Evolutionary conservation across 1,139 yeast species (phyloP).

Genomic region (Nematodospora anomalae): DNA sequence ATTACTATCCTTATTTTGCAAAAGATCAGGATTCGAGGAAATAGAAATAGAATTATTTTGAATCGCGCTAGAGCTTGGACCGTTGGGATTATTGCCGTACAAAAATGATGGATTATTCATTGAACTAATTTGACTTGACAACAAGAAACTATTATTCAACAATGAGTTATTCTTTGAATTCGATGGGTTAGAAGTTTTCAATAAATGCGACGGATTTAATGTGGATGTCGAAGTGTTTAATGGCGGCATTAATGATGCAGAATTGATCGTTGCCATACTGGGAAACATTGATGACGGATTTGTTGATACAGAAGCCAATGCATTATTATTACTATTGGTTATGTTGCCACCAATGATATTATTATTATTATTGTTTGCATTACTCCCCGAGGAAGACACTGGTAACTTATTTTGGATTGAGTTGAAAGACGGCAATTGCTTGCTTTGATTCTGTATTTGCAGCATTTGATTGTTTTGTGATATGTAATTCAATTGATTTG

Average conservation of each 20-base stretch:
- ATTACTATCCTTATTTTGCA: constrained; percentile 4
- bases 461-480: constrained; percentile 15
- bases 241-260: constrained; percentile 17
- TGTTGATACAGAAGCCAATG: constrained; percentile 1
- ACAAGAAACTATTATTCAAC: constrained; percentile 5
- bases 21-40: constrained; percentile 1
- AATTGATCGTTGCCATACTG: constrained; percentile 4
- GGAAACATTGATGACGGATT: constrained; percentile 5
- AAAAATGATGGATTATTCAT: constrained; percentile 7
- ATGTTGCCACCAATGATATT: constrained; percentile 6
- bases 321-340: constrained; percentile 4
- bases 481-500: constrained; percentile 1
- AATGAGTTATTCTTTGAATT: constrained; percentile 13
- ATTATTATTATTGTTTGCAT: constrained; percentile 2
- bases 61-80: background rate
- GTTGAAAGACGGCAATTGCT: constrained; percentile 40
- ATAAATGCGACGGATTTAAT: constrained; percentile 28
- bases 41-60: constrained; percentile 1
- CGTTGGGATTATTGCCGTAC: constrained; percentile 6
- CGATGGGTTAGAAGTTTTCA: constrained; percentile 17
- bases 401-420: constrained; percentile 38
- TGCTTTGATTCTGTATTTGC: constrained; percentile 32
- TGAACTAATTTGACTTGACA: constrained; percentile 6
- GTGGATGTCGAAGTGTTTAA: constrained; percentile 19
- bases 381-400: constrained; percentile 15